Evolutionary conservation across 345 rosid genomes (phyloP).

Genomic region (Eucalyptus victrix): DNA sequence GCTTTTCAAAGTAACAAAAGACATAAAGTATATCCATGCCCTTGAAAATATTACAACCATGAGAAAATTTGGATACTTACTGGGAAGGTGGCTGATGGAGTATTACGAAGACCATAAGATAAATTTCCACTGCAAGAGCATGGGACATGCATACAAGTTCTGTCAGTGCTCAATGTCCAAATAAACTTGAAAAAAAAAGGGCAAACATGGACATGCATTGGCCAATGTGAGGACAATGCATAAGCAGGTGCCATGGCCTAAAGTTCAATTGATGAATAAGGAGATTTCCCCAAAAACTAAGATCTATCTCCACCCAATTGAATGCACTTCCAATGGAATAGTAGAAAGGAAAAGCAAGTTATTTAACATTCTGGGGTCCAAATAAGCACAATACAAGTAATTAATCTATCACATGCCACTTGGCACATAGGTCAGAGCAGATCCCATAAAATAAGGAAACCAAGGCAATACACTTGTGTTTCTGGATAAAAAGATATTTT

Average conservation of each 20-base stretch:
- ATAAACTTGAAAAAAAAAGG: neutral
- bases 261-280: neutral
- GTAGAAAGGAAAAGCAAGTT: neutral
- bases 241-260: neutral
- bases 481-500: neutral
- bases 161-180: neutral
- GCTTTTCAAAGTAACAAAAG: neutral
- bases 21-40: neutral
- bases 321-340: neutral
- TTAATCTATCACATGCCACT: neutral
- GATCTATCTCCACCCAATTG: neutral
- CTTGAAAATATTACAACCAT: neutral
- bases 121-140: slow-evolving; percentile 51
- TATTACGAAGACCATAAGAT: slow-evolving; percentile 85
- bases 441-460: neutral
- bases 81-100: slow-evolving; percentile 54
- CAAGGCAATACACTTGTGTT: neutral
- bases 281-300: neutral
- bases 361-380: neutral
- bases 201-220: neutral
- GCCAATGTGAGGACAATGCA: neutral
- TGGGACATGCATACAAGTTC: neutral
- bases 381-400: neutral
- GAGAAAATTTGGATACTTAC: slow-evolving; percentile 21
- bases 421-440: neutral